Base-by-base conservation (phyloP, 345 rosid species). In the Trapa incisa region DNA sequence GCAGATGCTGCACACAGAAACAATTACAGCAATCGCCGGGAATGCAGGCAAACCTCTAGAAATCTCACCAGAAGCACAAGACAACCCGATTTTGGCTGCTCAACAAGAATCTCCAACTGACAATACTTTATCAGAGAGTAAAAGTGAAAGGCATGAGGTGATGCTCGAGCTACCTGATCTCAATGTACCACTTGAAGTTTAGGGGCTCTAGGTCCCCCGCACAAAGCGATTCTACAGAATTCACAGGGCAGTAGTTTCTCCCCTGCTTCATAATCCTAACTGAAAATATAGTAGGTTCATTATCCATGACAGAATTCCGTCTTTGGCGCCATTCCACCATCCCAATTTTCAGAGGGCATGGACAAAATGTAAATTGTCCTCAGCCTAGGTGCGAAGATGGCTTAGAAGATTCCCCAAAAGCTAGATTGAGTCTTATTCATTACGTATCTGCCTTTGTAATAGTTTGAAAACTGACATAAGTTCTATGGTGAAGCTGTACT, bases 131-230 rank as follows among this genome's bases (percentile, higher is more conserved):
- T 29, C 8, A 33, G 73, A 10, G 65, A 64, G 65, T 56, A 79
- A 72, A 37, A 68, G 35, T 1, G 65, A 38, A 57, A 67, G 52
- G 16, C 50, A 1, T 48, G 68, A 74, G 65, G 5, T 11, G 54
- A 67, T 76, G 43, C 79, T 76, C 37, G 16, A 68, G 75, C 78
- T 87, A 37, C 96, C 96, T 37, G 96, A 89, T 78, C 80, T 87
- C 61, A 89, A 89, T 72, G 58, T 84, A 66, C 83, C 96, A 7
- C 38, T 82, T 1, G 84, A 84, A 2, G 2, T 76, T 36, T 65
- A 70, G 6, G 74, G 76, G 76, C 50, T 66, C 5, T 73, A 72
- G 52, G 58, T 9, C 2, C 15, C 12, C 14, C 14, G 29, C 29
- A 47, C 2, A 2, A 47, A 47, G 52, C 12, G 52, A 2, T 5